Evolutionary conservation across 306 rosid genomes (phyloP), one percentile per base, ranked within the genome.

Genomic region (Fagus crenata): DNA sequence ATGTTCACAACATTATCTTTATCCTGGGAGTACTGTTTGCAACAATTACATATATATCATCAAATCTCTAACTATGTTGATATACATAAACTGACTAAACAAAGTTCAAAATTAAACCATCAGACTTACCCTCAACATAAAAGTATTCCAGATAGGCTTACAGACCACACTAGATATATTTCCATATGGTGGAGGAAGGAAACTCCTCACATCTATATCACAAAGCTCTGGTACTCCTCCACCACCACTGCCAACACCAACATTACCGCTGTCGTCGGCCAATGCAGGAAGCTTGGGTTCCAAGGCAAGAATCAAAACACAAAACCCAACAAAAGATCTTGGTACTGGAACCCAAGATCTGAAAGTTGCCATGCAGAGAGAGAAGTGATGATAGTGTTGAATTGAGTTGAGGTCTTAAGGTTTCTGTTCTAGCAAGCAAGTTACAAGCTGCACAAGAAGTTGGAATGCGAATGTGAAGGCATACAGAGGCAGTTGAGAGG

Each of bases 61-160:
- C 4, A 1, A 8, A 61, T 6, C 68, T 61, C 68, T 4, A 61
- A 61, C 15, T 61, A 56, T 56, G 35, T 22, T 56, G 32, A 56
- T 56, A 11, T n/a, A 18, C 22, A 37, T 1, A 69, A 17, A 36
- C 60, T 32, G 28, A 31, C 41, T 4, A 5, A 37, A 42, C 36
- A 65, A 58, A 31, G 40, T 7, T 55, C 22, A 18, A 71, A 55
- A 59, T 32, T 33, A 55, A 36, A 32, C 32, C 22, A 69, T n/a
- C 15, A 28, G 13, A 84, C 93, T 78, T 85, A 92, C 97, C 91
- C 97, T 88, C 82, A 95, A 75, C 53, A 90, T 93, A 80, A 85
- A 95, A 64, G 93, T 89, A 78, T 91, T 85, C 99, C 99, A 95
- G 14, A 95, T 83, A 60, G 98, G 97, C 81, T 71, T 92, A 81